Percentiles rank a stretch among this genome's conserved stretches.
These are phyloP conservation scores for Debaryomycetaceae sp. DNA, from an alignment of 1,139 yeast species.

Conservation along the genomic window DNA sequence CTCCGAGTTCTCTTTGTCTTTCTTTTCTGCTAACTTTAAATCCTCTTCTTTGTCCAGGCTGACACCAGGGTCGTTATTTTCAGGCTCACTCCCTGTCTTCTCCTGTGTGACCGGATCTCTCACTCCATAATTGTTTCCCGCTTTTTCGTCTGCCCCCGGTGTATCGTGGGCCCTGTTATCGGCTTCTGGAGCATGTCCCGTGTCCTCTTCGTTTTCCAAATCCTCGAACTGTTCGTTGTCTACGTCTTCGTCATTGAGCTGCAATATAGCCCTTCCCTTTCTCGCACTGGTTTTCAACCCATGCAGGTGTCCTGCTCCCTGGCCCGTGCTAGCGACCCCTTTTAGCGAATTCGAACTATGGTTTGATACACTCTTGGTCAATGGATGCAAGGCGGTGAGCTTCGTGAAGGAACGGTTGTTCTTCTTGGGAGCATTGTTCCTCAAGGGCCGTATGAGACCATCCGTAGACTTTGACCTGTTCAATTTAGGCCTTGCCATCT, in stretches of 20 bases:
- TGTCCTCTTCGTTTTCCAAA: conserved; percentile 12
- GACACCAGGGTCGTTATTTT: neutral
- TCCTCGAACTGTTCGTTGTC: conserved; percentile 33
- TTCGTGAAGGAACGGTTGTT: conserved; percentile 30
- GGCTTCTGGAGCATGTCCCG: conserved; percentile 6
- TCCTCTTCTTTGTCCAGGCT: neutral
- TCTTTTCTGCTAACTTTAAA: neutral
- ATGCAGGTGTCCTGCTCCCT: conserved; percentile 20
- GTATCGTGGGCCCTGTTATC: neutral
- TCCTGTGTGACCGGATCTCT: neutral
- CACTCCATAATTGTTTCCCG: neutral
- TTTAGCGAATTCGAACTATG: conserved; percentile 36
- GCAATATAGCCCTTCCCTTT: conserved; percentile 40
- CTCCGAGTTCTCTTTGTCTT: neutral
- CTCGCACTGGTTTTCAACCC: conserved; percentile 40
- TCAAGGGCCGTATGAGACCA: conserved; percentile 26
- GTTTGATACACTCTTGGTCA: conserved; percentile 36
- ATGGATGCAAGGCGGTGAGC: conserved; percentile 34
- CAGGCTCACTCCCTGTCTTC: neutral
- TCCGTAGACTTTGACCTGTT: conserved; percentile 44
- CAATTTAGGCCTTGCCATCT: conserved; percentile 27
- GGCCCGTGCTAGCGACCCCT: conserved; percentile 20
- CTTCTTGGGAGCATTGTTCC: conserved; percentile 25
- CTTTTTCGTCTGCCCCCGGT: neutral
- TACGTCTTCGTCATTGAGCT: conserved; percentile 30